Evolutionary conservation across 2,329 filamentous ascomycete genomes (phyloP).

Genomic region (Sporothrix protearum): DNA sequence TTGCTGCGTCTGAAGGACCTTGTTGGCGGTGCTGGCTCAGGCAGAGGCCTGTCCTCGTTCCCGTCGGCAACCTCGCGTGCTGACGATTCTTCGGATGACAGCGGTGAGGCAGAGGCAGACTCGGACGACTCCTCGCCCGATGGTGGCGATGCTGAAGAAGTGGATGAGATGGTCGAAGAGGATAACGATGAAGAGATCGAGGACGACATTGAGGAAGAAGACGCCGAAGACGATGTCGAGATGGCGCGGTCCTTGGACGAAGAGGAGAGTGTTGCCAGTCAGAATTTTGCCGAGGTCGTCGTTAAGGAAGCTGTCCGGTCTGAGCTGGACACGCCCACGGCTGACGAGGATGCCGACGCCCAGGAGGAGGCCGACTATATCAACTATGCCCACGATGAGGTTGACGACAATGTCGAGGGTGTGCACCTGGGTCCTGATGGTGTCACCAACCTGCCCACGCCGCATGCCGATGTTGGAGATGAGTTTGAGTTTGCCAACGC

Average conservation of each 20-base stretch:
- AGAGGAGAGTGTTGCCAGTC: constrained; percentile 7
- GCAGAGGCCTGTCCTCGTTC: constrained; percentile 28
- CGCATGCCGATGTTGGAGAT: background rate
- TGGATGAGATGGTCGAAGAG: constrained; percentile 23
- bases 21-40: constrained; percentile 27
- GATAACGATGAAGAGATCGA: constrained; percentile 25
- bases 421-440: constrained; percentile 7
- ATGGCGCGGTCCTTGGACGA: constrained; percentile 19
- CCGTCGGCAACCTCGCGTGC: background rate
- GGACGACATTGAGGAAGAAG: constrained; percentile 7
- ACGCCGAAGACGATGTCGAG: constrained; percentile 15
- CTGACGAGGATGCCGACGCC: constrained; percentile 6
- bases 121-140: constrained; percentile 21
- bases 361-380: constrained; percentile 9
- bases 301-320: background rate
- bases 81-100: constrained; percentile 26
- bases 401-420: constrained; percentile 24
- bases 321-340: background rate
- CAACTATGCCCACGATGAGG: constrained; percentile 25
- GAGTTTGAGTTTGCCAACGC: constrained; percentile 12
- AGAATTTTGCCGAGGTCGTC: background rate
- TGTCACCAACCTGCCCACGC: background rate
- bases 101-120: constrained; percentile 26
- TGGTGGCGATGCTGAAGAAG: constrained; percentile 9
- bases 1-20: constrained; percentile 28